These are phyloP conservation scores for Asclepias syriaca DNA, from an alignment of 257 asterid species.

Conservation along the genomic window DNA sequence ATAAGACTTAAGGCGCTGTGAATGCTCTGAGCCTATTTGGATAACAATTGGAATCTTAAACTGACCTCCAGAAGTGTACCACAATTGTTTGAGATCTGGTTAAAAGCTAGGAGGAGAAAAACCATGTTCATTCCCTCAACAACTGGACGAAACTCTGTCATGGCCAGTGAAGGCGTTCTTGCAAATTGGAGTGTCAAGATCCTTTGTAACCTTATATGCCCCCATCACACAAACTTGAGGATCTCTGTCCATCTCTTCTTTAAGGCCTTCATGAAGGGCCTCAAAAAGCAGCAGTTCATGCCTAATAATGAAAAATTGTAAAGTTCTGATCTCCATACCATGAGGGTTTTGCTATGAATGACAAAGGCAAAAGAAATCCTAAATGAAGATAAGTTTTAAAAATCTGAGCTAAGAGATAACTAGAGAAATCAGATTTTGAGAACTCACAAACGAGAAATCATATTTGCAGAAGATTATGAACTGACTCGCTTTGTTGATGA, in stretches of 20 bases:
- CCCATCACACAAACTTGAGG: slow-evolving; percentile 69
- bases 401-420: neutral
- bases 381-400: neutral
- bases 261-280: slow-evolving; percentile 82
- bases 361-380: neutral
- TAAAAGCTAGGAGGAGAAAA: slow-evolving; percentile 75
- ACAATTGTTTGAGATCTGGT: slow-evolving; percentile 84
- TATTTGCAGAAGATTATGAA: no score
- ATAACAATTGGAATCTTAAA: slow-evolving; percentile 72
- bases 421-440: no score
- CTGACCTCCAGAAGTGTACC: slow-evolving; percentile 92
- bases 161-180: slow-evolving; percentile 89
- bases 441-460: no score
- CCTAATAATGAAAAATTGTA: slow-evolving; percentile 29
- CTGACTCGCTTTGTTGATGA: no score
- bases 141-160: slow-evolving; percentile 73
- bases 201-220: slow-evolving; percentile 82
- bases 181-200: slow-evolving; percentile 81
- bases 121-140: slow-evolving; percentile 96
- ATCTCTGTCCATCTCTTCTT: slow-evolving; percentile 88
- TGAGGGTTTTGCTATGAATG: neutral
- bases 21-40: slow-evolving; percentile 91
- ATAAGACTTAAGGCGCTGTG: slow-evolving; percentile 77
- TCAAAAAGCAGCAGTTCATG: slow-evolving; percentile 82
- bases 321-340: neutral